These are phyloP conservation scores for Gillenia trifoliata DNA, from an alignment of 306 rosid species.

Conservation along the genomic window DNA sequence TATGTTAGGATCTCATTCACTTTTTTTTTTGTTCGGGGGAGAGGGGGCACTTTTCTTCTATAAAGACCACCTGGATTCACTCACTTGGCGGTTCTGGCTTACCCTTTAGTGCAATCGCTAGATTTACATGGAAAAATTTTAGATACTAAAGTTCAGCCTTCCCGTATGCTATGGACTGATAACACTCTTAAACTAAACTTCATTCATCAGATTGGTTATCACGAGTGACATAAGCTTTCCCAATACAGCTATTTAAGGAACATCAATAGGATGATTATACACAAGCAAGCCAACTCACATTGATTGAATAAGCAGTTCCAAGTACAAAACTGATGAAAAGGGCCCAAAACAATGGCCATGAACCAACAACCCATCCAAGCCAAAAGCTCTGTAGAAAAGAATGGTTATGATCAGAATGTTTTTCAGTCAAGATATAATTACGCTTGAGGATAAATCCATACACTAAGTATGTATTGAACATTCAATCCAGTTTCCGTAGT, in stretches of 20 bases:
- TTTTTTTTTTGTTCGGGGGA: background rate
- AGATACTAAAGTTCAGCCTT: background rate
- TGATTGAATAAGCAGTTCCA: slow-evolving; percentile 94
- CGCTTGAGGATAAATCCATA: background rate
- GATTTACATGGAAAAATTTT: background rate
- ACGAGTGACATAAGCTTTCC: background rate
- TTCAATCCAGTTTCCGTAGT: background rate
- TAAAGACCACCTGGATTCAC: background rate
- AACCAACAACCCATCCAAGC: slow-evolving; percentile 90
- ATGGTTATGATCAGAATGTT: slow-evolving; percentile 24
- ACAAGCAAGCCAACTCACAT: slow-evolving; percentile 50
- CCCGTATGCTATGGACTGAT: background rate
- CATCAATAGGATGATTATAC: background rate
- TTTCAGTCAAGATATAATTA: background rate
- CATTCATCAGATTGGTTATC: background rate
- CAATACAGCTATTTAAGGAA: background rate
- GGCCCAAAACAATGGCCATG: slow-evolving; percentile 97
- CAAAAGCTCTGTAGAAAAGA: slow-evolving; percentile 71
- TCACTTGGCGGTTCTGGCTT: background rate
- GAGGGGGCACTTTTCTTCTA: background rate
- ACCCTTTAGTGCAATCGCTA: background rate
- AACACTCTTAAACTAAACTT: background rate
- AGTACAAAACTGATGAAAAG: slow-evolving; percentile 81
- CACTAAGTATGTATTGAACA: background rate
- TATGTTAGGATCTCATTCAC: background rate